A percentile compares a stretch with the other conserved stretches of the same genome.
phyloP scores from a whole-genome alignment of 306 rosid species.

The Cicer chorassanicum region DNA sequence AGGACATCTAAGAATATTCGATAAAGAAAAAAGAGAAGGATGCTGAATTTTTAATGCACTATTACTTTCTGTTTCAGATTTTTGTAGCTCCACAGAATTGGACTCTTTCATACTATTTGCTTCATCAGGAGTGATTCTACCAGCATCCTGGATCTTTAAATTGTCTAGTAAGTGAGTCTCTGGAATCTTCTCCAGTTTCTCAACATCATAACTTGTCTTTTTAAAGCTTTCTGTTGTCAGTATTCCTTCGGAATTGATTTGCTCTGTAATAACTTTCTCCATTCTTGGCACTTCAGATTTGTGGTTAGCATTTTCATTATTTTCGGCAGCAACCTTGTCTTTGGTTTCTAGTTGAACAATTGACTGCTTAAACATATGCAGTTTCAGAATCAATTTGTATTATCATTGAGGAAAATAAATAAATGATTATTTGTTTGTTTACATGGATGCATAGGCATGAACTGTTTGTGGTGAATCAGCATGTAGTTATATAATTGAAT shows the following conservation, averaged over 20 bases:
- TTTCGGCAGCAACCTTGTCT: background rate
- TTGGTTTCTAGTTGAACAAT: background rate
- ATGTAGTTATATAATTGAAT: background rate
- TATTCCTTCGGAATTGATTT: background rate
- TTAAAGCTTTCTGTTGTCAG: background rate
- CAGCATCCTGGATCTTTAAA: background rate
- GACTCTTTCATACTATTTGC: background rate
- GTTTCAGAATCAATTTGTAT: constrained; percentile 9
- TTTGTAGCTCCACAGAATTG: background rate
- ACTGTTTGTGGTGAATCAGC: background rate
- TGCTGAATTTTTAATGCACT: background rate
- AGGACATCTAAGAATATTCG: no score
- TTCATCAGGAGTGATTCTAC: background rate
- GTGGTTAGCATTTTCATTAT: constrained; percentile 23
- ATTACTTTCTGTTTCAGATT: background rate
- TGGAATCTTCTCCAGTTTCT: background rate
- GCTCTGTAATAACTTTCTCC: background rate
- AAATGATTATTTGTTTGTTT: background rate
- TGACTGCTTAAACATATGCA: background rate
- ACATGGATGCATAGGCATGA: background rate
- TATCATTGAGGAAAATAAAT: background rate
- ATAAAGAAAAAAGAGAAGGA: background rate
- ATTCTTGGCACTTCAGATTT: background rate
- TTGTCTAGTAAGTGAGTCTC: background rate
- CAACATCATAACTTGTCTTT: background rate